Evolutionary conservation across 306 rosid genomes (phyloP), one percentile per base, ranked within the genome.

Genomic region (Argentina anserina): DNA sequence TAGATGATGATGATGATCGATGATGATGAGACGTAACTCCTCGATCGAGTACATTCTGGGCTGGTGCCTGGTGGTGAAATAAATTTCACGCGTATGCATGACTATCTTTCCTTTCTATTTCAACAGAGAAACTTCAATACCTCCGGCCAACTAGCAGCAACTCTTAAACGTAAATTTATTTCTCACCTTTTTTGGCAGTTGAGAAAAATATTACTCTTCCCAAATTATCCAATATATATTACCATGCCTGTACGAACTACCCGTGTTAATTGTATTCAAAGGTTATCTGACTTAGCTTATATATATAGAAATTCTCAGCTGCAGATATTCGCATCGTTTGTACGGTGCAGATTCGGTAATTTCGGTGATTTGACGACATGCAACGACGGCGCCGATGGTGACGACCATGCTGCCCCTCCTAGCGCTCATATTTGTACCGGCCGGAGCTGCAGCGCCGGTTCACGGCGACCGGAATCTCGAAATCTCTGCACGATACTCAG

Each of bases 171-270:
- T 64, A 25, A 37, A 39, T 75, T 75, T 75, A 50, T 20, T 34
- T 65, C 55, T 25, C 60, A 15, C 40, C 66, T 13, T 21, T 52
- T 37, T 17, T 0, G 66, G 78, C 58, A 41, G 78, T 65, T 75
- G 66, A 12, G 72, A 53, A 13, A 14, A 14, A 31, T 5, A 45
- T 21, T 53, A 31, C 59, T 29, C 59, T 49, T 9, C 11, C 9
- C 8, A 18, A 49, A 49, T 18, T 25, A 9, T 50, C 31, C 60
- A 53, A 9, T 23, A 4, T 45, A 9, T 23, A 4, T 45, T 42
- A 42, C 50, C 20, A 33, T 33, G 34, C 34, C 34, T 1, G 34
- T 33, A 4, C 2, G 34, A 1, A 33, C 3, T 33, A 33, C 36
- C n/a, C n/a, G n/a, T n/a, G n/a, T n/a, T n/a, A n/a, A n/a, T n/a